phyloP scores from a whole-genome alignment of 2,329 filamentous ascomycete genomes.

The Paecilomyces sp. region DNA sequence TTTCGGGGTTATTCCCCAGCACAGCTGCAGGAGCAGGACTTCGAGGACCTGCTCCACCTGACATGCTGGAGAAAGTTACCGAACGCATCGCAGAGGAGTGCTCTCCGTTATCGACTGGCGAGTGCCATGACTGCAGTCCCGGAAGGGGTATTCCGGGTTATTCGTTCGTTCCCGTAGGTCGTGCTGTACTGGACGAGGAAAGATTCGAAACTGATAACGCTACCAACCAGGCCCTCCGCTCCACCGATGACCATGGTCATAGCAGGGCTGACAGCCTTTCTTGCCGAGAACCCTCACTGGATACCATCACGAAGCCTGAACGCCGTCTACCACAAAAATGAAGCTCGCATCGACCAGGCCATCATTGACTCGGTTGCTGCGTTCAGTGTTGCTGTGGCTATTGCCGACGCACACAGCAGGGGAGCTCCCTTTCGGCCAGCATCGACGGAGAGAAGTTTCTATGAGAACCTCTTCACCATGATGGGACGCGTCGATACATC shows the following conservation, averaged over 20 bases:
- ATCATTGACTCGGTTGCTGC: constrained; percentile 18
- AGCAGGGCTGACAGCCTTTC: constrained; percentile 20
- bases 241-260: constrained; percentile 20
- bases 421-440: constrained; percentile 11
- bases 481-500: constrained; percentile 44
- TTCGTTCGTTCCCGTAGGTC: constrained; percentile 19
- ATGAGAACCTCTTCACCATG: constrained; percentile 50
- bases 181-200: background rate
- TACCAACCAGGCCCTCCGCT: constrained; percentile 1
- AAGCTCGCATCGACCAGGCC: constrained; percentile 11
- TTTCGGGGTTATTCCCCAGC: constrained; percentile 22
- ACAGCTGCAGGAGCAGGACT: constrained; percentile 22
- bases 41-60: constrained; percentile 26
- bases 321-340: constrained; percentile 17
- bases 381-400: constrained; percentile 18
- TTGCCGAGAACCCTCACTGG: constrained; percentile 12
- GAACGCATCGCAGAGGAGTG: constrained; percentile 10
- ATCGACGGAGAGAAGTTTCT: constrained; percentile 40
- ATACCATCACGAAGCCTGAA: constrained; percentile 15
- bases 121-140: constrained; percentile 15
- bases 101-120: constrained; percentile 13
- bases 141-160: constrained; percentile 12
- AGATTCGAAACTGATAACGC: too few species aligned
- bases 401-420: constrained; percentile 19
- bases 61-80: constrained; percentile 23